Evolutionary conservation across 2,329 filamentous ascomycete species (phyloP).

Genomic region (Aspergillus quadricinctus): DNA sequence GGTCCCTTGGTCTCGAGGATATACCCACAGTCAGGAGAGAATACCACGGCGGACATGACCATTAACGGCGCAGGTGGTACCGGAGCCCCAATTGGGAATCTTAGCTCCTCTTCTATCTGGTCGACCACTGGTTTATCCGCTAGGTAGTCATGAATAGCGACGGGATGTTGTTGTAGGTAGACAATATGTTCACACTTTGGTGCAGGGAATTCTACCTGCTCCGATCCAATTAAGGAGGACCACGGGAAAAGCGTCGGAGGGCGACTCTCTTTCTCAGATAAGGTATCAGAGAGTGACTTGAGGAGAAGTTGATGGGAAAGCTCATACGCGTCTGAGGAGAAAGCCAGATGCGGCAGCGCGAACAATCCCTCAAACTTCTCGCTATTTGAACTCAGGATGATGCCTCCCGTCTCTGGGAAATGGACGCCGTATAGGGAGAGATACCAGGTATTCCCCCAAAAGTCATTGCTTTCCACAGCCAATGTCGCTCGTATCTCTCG

Average conservation of each 20-base stretch:
- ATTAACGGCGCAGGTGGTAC: constrained; percentile 50
- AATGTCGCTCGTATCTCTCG: constrained; percentile 67
- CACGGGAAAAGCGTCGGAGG: constrained; percentile 63
- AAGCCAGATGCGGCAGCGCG: constrained; percentile 75
- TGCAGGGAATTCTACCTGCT: constrained; percentile 45
- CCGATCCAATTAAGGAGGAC: constrained; percentile 61
- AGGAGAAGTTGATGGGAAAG: constrained; percentile 65
- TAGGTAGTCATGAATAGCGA: constrained; percentile 25
- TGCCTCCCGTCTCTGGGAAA: constrained; percentile 72
- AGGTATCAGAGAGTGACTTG: constrained; percentile 62
- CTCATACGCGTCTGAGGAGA: constrained; percentile 53
- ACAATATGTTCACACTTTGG: constrained; percentile 87
- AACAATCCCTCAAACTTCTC: constrained; percentile 94
- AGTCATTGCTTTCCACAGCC: constrained; percentile 66
- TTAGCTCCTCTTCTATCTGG: constrained; percentile 56
- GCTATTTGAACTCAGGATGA: constrained; percentile 82
- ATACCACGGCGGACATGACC: constrained; percentile 57
- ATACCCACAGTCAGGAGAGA: constrained; percentile 65
- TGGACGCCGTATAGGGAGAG: constrained; percentile 80
- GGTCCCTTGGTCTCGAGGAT: constrained; percentile 58
- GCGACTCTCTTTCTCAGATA: constrained; percentile 59
- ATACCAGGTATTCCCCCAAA: constrained; percentile 70
- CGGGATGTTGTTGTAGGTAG: constrained; percentile 65
- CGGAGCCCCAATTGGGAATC: constrained; percentile 55
- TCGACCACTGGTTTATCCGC: constrained; percentile 38